Percentiles rank a stretch among this genome's conserved stretches.
phyloP scores from a whole-genome alignment of 202 grass and related monocot genomes.

The Carex arenaria region DNA sequence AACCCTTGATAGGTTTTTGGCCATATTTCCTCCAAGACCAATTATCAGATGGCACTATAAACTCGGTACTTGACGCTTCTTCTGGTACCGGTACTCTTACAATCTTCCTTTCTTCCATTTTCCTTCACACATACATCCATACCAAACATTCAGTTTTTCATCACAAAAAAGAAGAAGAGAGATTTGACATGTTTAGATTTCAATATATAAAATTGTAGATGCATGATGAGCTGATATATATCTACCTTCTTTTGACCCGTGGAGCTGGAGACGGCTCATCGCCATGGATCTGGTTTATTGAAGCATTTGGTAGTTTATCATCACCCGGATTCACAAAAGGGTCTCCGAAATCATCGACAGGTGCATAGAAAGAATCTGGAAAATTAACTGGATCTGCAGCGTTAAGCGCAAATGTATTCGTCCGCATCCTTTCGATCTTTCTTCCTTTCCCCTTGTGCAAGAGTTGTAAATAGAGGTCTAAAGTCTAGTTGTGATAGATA shows the following conservation, averaged over 20 bases:
- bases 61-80: conserved; percentile 13
- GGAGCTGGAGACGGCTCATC: neutral
- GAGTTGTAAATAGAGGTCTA: conserved; percentile 6
- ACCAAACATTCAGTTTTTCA: neutral
- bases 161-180: neutral
- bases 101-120: conserved; percentile 22
- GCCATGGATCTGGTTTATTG: conserved; percentile 1
- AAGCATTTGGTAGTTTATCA: neutral
- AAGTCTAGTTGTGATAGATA: conserved; percentile 5
- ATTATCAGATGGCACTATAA: conserved; percentile 33
- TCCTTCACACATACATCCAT: conserved; percentile 7
- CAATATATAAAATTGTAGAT: neutral
- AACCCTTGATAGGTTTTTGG: conserved; percentile 52
- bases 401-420: neutral
- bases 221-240: neutral
- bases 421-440: neutral
- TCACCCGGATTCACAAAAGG: neutral
- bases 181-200: neutral
- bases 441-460: neutral
- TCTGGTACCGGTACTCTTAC: conserved; percentile 22
- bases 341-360: conserved; percentile 19
- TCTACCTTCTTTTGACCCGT: conserved; percentile 20
- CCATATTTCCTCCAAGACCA: conserved; percentile 60
- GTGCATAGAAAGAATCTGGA: conserved; percentile 15
- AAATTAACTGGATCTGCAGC: neutral